Evolutionary conservation across 1,284 basidiomycete species (phyloP), one percentile per base, ranked within the genome.

Genomic region (Ceratobasidium sp.): DNA sequence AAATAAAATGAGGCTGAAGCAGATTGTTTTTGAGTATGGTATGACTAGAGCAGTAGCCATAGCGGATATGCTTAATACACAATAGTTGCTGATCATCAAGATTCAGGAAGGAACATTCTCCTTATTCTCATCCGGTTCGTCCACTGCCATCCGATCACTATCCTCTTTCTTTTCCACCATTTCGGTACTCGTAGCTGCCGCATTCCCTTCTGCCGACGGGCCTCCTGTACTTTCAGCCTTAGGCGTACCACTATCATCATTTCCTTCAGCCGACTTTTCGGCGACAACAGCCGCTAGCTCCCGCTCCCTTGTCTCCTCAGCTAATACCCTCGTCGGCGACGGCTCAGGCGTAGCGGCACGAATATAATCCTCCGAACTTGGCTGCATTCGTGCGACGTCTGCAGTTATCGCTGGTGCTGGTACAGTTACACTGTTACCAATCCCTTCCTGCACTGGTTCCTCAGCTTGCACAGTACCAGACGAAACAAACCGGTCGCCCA

Each of bases 61-160:
- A n/a, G n/a, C n/a, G n/a, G n/a, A n/a, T n/a, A n/a, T n/a, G n/a
- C n/a, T n/a, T n/a, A n/a, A n/a, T n/a, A n/a, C n/a, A n/a, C n/a
- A n/a, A n/a, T n/a, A n/a, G n/a, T n/a, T n/a, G n/a, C n/a, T n/a
- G n/a, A n/a, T n/a, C n/a, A n/a, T n/a, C n/a, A 46, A 13, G 44
- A 13, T 13, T 59, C 44, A 81, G 57, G 54, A 69, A 79, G 87
- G 84, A 75, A 87, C 64, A 64, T 82, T 89, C 46, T 87, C 86
- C 62, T 88, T 89, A 0, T 90, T 89, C 26, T 88, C 68, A 23
- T 78, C 79, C 10, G 79, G 71, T 48, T 79, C 77, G 48, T 79
- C 79, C 28, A 79, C 61, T 17, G 50, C 65, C 52, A 79, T 75
- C 38, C 64, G 48, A 44, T 65, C 62, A 17, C 62, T 33, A 12